Evolutionary conservation across 805 yeast genomes (phyloP).

Genomic region (Lipomyces oligophaga): DNA sequence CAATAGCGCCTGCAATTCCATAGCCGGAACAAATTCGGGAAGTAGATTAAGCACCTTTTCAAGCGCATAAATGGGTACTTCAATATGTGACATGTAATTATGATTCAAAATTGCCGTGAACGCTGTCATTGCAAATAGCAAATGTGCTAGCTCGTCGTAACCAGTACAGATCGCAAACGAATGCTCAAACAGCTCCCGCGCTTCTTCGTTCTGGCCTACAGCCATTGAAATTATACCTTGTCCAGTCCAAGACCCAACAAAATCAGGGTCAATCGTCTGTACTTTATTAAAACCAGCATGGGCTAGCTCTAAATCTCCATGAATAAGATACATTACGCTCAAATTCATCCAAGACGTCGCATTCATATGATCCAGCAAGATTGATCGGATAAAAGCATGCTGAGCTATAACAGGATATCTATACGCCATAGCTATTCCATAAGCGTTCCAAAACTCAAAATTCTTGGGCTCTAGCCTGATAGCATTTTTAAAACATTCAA

Average conservation of each 20-base stretch:
- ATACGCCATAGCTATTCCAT: constrained; percentile 71
- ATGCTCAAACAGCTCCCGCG: constrained; percentile 65
- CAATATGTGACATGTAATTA: constrained; percentile 36
- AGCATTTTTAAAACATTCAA: constrained; percentile 58
- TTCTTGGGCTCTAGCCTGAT: constrained; percentile 68
- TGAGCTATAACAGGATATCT: constrained; percentile 73
- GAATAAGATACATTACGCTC: constrained; percentile 68
- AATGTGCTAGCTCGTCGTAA: constrained; percentile 59
- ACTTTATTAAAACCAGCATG: constrained; percentile 66
- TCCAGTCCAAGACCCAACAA: constrained; percentile 77
- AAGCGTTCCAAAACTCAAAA: constrained; percentile 71
- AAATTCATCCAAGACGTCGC: constrained; percentile 74
- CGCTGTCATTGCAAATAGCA: constrained; percentile 64
- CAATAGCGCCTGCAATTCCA: constrained; percentile 34
- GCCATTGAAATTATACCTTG: constrained; percentile 55
- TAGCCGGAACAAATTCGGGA: constrained; percentile 34
- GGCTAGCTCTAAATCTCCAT: constrained; percentile 69
- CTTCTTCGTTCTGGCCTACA: constrained; percentile 42
- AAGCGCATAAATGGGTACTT: constrained; percentile 33
- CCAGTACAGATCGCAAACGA: constrained; percentile 77
- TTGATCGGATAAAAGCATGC: constrained; percentile 86
- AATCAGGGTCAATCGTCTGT: constrained; percentile 77
- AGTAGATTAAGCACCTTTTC: constrained; percentile 52
- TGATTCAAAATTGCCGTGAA: constrained; percentile 29
- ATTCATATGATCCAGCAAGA: constrained; percentile 63